Conservation (phyloP, 805 yeast species). For the Saccharomycodes ludwigii region DNA sequence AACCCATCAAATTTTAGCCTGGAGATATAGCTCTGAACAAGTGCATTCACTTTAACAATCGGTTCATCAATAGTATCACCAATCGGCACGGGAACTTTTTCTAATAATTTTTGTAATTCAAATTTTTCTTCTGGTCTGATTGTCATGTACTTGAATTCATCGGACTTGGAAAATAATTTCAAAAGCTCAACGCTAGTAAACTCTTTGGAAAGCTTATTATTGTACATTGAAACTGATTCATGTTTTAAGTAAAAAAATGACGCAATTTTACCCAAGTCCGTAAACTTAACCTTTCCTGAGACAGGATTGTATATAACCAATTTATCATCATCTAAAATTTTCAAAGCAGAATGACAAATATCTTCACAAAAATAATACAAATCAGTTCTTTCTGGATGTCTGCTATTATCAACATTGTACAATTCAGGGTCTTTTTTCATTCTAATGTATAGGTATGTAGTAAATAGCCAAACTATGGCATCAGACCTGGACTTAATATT, state of each 20-base stretch:
- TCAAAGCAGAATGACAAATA: constrained; percentile 66
- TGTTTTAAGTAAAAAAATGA: constrained; percentile 77
- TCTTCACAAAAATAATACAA: constrained; percentile 47
- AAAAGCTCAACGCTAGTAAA: constrained; percentile 62
- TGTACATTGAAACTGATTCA: constrained; percentile 58
- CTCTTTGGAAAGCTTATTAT: constrained; percentile 49
- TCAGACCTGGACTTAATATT: constrained; percentile 46
- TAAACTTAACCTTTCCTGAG: constrained; percentile 37
- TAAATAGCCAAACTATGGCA: constrained; percentile 70
- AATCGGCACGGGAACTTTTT: constrained; percentile 77
- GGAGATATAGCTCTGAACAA: constrained; percentile 83
- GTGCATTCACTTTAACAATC: constrained; percentile 61
- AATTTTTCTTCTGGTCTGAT: constrained; percentile 75
- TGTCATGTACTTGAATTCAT: constrained; percentile 75
- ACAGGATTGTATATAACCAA: constrained; percentile 45
- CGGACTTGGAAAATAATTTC: constrained; percentile 64
- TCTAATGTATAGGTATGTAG: constrained; percentile 67
- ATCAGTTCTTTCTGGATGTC: constrained; percentile 37
- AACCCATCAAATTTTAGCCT: constrained; percentile 67
- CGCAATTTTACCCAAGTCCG: constrained; percentile 73
- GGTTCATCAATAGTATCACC: constrained; percentile 61
- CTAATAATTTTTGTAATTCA: constrained; percentile 58
- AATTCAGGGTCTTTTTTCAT: constrained; percentile 61
- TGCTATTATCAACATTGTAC: constrained; percentile 59
- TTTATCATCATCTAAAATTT: constrained; percentile 40